Base-by-base conservation (phyloP, 2,329 filamentous ascomycete genomes). In the Canariomyces notabilis region DNA sequence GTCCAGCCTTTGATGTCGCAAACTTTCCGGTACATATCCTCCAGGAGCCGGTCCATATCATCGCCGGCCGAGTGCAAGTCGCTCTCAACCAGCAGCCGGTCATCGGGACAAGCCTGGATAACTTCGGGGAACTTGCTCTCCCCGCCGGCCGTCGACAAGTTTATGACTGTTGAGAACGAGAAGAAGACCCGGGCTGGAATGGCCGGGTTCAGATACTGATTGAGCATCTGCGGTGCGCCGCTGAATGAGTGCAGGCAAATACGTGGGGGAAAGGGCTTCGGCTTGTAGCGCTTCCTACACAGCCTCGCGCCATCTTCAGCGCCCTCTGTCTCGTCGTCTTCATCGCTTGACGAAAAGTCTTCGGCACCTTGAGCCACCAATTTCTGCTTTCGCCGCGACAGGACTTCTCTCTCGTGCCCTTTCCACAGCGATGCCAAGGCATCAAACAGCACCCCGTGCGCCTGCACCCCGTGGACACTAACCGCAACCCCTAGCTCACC, bases 241-340 rank as follows among this genome's bases (percentile, higher is more conserved):
- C 87, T 94, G 66, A 89, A 98, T 0, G 90, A 96, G 66, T 98
- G 93, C 49, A 98, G 79, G 61, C 93, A 98, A 61, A 97, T 84
- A 7, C 90, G 74, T 1, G 90, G 89, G 4, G 93, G 90, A 57
- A 85, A 97, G 0, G 86, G 83, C 49, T 76, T 81, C 1, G 71
- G 57, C 16, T 54, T 57, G 42, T 56, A 48, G 7, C 20, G 26
- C 31, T 49, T 46, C 41, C 37, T 32, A 22, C 44, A 42, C 35
- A 59, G 45, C 23, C 53, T 51, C 6, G 49, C 37, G 23, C 57
- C 48, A 15, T 61, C 58, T 11, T 63, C 58, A 21, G 61, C 57
- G n/a, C n/a, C n/a, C n/a, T n/a, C n/a, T n/a, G n/a, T n/a, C 15
- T 61, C 58, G 42, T 63, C 60, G 0, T 67, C 58, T 1, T 70